A percentile compares a stretch with the other conserved stretches of the same genome.
Evolutionary conservation across 441 rosid species (phyloP).

Genomic region (Isatis lusitanica): DNA sequence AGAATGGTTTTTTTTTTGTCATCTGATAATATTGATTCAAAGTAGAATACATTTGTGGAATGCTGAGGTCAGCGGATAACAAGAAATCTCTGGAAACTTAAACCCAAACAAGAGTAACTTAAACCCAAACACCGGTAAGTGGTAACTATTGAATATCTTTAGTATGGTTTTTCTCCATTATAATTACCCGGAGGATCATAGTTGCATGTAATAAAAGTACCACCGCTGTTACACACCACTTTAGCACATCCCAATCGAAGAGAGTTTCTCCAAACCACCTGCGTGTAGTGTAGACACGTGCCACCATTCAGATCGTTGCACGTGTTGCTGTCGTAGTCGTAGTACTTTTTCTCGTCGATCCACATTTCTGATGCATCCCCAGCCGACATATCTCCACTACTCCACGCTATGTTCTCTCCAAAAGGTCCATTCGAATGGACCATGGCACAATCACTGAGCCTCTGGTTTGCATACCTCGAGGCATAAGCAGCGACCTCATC

Average conservation of each 20-base stretch:
- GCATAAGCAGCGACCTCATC: conserved; percentile 37
- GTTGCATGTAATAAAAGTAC: conserved; percentile 34
- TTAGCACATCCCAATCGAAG: conserved; percentile 33
- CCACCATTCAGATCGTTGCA: conserved; percentile 28
- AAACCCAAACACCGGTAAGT: too few species aligned
- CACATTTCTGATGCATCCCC: conserved; percentile 39
- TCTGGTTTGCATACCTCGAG: conserved; percentile 33
- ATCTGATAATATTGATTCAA: too few species aligned
- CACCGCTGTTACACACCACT: conserved; percentile 31
- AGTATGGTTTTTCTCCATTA: conserved; percentile 18
- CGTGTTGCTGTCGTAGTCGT: conserved; percentile 37
- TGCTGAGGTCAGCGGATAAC: too few species aligned
- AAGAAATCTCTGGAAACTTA: too few species aligned
- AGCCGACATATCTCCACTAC: conserved; percentile 35
- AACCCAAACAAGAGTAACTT: too few species aligned
- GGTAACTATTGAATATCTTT: too few species aligned
- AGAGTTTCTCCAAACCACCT: conserved; percentile 29
- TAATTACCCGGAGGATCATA: conserved; percentile 35
- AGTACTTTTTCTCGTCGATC: conserved; percentile 40
- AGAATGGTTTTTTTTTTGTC: conserved; percentile 21
- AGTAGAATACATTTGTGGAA: too few species aligned
- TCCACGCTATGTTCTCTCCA: conserved; percentile 48
- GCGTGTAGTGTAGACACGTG: conserved; percentile 39
- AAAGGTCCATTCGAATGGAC: conserved; percentile 44
- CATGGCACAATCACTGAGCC: conserved; percentile 23